Conservation (phyloP, 2,329 filamentous ascomycete species). For the Pyrenophora tritici-repentis region DNA sequence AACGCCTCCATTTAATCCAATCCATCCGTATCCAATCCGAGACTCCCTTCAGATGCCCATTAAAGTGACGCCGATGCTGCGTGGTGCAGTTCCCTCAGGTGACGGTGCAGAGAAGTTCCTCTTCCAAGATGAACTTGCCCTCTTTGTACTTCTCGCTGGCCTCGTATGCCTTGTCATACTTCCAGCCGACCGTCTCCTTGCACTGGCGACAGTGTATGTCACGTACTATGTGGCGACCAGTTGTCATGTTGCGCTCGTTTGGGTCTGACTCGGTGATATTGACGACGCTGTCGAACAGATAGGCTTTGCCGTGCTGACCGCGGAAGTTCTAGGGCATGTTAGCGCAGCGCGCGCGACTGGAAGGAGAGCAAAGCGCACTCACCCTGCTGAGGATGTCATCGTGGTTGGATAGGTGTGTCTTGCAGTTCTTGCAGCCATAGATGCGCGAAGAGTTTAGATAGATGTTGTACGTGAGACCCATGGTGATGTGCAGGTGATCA, state of each 20-base stretch:
- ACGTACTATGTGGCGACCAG: slow-evolving; percentile 88
- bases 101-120: slow-evolving; percentile 83
- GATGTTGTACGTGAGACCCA: slow-evolving; percentile 90
- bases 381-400: slow-evolving; percentile 96
- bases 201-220: slow-evolving; percentile 93
- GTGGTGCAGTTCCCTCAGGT: slow-evolving; percentile 36
- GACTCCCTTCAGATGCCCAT: slow-evolving; percentile 36
- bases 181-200: slow-evolving; percentile 93
- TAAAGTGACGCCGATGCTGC: slow-evolving; percentile 3
- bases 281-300: slow-evolving; percentile 92
- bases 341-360: slow-evolving; percentile 3
- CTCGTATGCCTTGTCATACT: slow-evolving; percentile 98
- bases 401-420: slow-evolving; percentile 91
- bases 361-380: slow-evolving; percentile 41
- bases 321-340: slow-evolving; percentile 78
- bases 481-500: slow-evolving; percentile 47
- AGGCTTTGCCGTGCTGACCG: slow-evolving; percentile 97
- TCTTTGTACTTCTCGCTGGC: slow-evolving; percentile 96
- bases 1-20: slow-evolving; percentile 8
- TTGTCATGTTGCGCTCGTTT: slow-evolving; percentile 98
- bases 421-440: slow-evolving; percentile 90
- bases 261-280: slow-evolving; percentile 84
- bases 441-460: slow-evolving; percentile 87
- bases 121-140: slow-evolving; percentile 95
- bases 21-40: slow-evolving; percentile 8